phyloP scores from a whole-genome alignment of 345 rosid species.

The Lepidium sativum region DNA sequence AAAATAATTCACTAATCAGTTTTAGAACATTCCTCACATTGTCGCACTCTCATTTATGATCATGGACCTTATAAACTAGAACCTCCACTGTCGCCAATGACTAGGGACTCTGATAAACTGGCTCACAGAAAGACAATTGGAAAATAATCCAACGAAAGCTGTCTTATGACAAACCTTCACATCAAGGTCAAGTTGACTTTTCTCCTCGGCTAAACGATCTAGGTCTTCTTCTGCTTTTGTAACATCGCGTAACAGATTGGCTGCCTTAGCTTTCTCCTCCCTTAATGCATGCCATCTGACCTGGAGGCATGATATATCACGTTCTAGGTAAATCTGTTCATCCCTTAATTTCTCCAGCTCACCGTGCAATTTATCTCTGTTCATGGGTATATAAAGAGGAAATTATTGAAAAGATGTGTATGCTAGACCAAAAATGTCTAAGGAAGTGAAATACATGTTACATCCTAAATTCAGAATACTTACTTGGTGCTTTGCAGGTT shows the following conservation, averaged over 20 bases:
- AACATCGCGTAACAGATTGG: slow-evolving; percentile 47
- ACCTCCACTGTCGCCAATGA: slow-evolving; percentile 1
- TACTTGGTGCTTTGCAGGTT: slow-evolving; percentile 58
- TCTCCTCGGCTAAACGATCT: slow-evolving; percentile 72
- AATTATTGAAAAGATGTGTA: background rate
- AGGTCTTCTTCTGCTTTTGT: slow-evolving; percentile 79
- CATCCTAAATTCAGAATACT: slow-evolving; percentile 2
- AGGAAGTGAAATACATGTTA: slow-evolving; percentile 1
- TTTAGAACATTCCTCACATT: slow-evolving; percentile 2
- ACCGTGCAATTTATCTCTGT: slow-evolving; percentile 64
- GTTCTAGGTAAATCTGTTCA: slow-evolving; percentile 65
- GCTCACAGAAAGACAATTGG: background rate
- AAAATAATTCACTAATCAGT: slow-evolving; percentile 1
- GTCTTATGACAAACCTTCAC: slow-evolving; percentile 48
- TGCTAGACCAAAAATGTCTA: slow-evolving; percentile 2
- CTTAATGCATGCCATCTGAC: slow-evolving; percentile 66
- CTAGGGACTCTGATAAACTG: slow-evolving; percentile 5
- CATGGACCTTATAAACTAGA: background rate
- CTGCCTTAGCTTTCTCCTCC: slow-evolving; percentile 61
- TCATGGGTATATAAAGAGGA: slow-evolving; percentile 1
- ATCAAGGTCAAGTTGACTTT: slow-evolving; percentile 66
- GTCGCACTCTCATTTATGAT: slow-evolving; percentile 6
- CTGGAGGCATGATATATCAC: slow-evolving; percentile 64
- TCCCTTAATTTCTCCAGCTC: slow-evolving; percentile 69
- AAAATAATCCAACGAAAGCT: slow-evolving; percentile 14